These are phyloP conservation scores for Sclerotinia sclerotiorum DNA, from an alignment of 2,329 filamentous ascomycete species.

Conservation along the genomic window DNA sequence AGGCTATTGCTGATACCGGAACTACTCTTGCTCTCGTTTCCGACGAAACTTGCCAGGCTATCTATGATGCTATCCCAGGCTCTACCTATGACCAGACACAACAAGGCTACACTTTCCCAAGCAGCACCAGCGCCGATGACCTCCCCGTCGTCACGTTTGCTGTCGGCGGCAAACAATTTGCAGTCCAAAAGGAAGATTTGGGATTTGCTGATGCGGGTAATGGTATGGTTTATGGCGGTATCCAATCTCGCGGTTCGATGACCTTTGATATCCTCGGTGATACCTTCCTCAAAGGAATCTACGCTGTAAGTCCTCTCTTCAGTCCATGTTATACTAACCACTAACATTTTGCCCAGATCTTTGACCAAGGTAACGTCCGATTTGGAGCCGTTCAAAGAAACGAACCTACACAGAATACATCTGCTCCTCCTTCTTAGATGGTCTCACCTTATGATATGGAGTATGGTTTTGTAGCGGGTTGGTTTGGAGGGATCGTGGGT, in stretches of 20 bases:
- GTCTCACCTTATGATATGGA: background rate
- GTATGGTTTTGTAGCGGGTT: background rate
- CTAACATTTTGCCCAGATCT: constrained; percentile 46
- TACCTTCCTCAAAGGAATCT: constrained; percentile 58
- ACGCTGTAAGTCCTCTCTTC: constrained; percentile 48
- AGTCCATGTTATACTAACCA: background rate
- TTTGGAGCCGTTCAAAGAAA: constrained; percentile 56
- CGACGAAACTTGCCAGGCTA: constrained; percentile 58
- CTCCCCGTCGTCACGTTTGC: constrained; percentile 63
- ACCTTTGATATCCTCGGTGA: constrained; percentile 59
- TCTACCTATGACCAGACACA: constrained; percentile 54
- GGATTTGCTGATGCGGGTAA: constrained; percentile 54
- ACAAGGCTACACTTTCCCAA: constrained; percentile 66
- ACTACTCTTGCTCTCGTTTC: constrained; percentile 66
- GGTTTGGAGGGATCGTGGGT: background rate
- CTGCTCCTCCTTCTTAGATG: constrained; percentile 32
- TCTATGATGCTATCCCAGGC: constrained; percentile 65
- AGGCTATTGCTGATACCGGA: constrained; percentile 69
- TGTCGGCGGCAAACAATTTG: constrained; percentile 59
- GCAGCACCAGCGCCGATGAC: constrained; percentile 49
- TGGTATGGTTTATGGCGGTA: constrained; percentile 58
- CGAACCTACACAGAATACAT: constrained; percentile 37
- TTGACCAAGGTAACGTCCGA: constrained; percentile 56
- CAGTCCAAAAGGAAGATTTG: constrained; percentile 59
- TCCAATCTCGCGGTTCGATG: constrained; percentile 56